Conservation (phyloP, 306 rosid genomes). For the Corylus heterophylla region DNA sequence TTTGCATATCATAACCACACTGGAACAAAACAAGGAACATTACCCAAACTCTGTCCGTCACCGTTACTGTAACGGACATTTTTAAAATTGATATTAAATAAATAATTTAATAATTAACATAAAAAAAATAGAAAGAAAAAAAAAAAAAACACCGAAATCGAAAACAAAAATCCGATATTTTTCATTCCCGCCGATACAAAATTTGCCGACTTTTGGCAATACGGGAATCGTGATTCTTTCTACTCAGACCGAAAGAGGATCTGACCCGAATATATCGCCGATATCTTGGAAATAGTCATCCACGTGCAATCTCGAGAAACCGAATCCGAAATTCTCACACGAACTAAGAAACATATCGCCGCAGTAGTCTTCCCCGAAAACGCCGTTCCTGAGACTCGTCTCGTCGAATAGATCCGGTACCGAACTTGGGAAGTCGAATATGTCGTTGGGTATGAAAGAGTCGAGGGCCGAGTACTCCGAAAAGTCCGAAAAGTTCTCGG, state of each 20-base stretch:
- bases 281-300: constrained; percentile 82
- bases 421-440: constrained; percentile 53
- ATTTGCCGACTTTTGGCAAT: constrained; percentile 41
- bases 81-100: constrained; percentile 4
- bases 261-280: constrained; percentile 71
- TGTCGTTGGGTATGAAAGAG: constrained; percentile 43
- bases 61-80: constrained; percentile 30
- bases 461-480: constrained; percentile 38
- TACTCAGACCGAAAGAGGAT: constrained; percentile 55
- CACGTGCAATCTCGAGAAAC: constrained; percentile 29
- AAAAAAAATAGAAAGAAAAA: background rate
- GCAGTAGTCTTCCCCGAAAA: constrained; percentile 23
- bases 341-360: constrained; percentile 29
- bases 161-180: constrained; percentile 20
- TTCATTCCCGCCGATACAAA: constrained; percentile 50
- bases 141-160: background rate
- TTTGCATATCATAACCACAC: background rate
- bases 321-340: constrained; percentile 46
- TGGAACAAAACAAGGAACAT: background rate
- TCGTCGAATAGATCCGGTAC: constrained; percentile 41
- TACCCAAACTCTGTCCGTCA: constrained; percentile 24
- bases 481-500: constrained; percentile 44
- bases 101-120: constrained; percentile 7
- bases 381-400: constrained; percentile 20
- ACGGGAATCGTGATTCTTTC: constrained; percentile 17